Evolutionary conservation across 1,284 basidiomycete species (phyloP).

Genomic region (Phellinidium pouzarii): DNA sequence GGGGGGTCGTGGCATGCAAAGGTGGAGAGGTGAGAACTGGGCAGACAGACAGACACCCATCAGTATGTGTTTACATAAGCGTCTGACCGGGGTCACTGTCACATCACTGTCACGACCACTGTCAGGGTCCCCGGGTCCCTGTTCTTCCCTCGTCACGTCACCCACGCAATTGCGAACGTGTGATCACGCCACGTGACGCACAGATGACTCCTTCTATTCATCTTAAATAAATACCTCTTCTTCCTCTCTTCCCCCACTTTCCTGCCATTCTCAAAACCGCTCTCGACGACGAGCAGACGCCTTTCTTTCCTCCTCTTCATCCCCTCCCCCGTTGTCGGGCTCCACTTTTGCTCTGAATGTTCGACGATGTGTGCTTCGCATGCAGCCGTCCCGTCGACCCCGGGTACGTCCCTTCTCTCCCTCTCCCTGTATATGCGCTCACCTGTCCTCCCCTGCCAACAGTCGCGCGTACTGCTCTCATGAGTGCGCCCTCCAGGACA

Average conservation of each 20-base stretch:
- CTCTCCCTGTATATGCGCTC: slow-evolving; percentile 21
- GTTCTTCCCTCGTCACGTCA: neutral
- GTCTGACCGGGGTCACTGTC: too few species aligned
- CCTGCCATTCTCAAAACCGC: neutral
- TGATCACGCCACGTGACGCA: neutral
- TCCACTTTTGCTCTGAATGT: slow-evolving; percentile 38
- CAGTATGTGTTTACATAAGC: too few species aligned
- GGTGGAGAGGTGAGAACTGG: too few species aligned
- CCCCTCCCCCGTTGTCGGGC: neutral
- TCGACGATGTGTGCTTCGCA: slow-evolving; percentile 66
- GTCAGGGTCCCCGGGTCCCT: neutral
- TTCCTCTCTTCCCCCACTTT: neutral
- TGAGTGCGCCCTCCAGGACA: slow-evolving; percentile 58
- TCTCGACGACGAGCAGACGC: too few species aligned
- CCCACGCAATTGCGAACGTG: neutral
- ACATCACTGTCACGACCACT: too few species aligned
- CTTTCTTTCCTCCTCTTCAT: neutral
- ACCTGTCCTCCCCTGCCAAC: slow-evolving; percentile 21
- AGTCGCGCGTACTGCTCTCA: slow-evolving; percentile 71
- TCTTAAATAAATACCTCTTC: neutral
- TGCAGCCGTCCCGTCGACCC: slow-evolving; percentile 59
- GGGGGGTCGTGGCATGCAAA: too few species aligned
- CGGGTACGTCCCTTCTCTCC: slow-evolving; percentile 40
- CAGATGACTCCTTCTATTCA: neutral
- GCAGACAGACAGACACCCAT: too few species aligned